Conservation (phyloP, 1,284 basidiomycete genomes). For the Sphagnurus paluster region DNA sequence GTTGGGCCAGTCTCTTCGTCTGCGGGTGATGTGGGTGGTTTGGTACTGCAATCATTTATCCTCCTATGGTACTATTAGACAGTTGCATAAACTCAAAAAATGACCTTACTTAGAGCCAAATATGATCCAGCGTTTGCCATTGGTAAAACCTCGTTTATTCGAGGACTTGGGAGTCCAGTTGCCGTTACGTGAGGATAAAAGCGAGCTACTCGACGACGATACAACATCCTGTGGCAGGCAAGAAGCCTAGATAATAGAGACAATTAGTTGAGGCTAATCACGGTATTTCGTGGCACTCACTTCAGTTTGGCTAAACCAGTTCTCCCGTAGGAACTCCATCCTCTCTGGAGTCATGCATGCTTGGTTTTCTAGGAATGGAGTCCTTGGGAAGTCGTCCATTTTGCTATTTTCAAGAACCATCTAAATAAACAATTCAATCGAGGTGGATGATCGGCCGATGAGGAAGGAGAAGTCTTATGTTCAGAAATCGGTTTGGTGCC, state of each 20-base stretch:
- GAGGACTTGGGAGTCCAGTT: conserved; percentile 1
- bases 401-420: too few relatives aligned
- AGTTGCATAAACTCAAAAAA: background rate
- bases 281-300: background rate
- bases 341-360: conserved; percentile 5
- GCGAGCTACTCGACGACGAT: background rate
- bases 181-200: background rate
- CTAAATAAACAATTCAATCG: too few relatives aligned
- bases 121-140: conserved; percentile 14
- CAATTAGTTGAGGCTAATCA: background rate
- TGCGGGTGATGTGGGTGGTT: background rate
- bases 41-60: background rate
- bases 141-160: background rate
- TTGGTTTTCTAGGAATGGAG: conserved; percentile 6
- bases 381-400: background rate
- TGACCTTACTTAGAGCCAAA: conserved; percentile 12
- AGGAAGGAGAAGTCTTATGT: too few relatives aligned
- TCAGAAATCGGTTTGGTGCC: too few relatives aligned
- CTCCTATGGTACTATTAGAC: conserved; percentile 3
- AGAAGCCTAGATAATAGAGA: background rate
- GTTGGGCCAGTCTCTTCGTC: background rate
- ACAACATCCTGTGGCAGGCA: background rate
- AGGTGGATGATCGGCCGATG: too few relatives aligned
- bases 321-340: conserved; percentile 12
- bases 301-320: conserved; percentile 8